Conservation (phyloP, 202 grass and related monocot genomes). For the Digitaria exilis region DNA sequence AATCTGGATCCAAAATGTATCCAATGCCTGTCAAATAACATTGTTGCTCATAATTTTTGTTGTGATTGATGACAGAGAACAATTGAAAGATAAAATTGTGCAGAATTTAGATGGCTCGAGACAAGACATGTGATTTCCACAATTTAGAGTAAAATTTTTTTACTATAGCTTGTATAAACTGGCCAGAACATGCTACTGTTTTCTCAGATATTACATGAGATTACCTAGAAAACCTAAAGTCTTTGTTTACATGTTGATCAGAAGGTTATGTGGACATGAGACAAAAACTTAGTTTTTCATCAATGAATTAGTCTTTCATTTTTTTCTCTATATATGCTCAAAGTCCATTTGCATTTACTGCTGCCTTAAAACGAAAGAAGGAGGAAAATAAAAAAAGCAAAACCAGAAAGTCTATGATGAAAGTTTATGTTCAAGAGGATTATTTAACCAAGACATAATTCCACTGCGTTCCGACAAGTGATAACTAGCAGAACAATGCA, state of each 20-base stretch:
- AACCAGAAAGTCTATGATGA: background rate
- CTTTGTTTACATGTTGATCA: constrained; percentile 5
- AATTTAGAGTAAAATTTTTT: background rate
- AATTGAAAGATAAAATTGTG: constrained; percentile 3
- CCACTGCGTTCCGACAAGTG: background rate
- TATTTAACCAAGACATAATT: constrained; percentile 5
- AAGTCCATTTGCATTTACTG: background rate
- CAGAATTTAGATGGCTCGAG: background rate
- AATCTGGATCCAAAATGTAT: constrained; percentile 87
- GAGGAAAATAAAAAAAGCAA: background rate
- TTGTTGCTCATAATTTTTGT: background rate
- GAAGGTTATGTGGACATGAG: background rate
- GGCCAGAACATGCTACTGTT: background rate
- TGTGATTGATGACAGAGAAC: constrained; percentile 1
- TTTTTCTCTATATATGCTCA: background rate
- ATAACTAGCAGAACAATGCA: constrained; percentile 24
- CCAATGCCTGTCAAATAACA: constrained; percentile 74
- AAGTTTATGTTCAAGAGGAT: constrained; percentile 26
- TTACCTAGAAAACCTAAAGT: constrained; percentile 10
- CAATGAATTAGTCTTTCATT: background rate
- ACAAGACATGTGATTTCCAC: background rate
- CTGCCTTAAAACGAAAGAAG: constrained; percentile 32
- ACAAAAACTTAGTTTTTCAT: constrained; percentile 1
- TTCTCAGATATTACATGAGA: constrained; percentile 6
- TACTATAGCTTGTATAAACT: background rate